These are phyloP conservation scores for Quercus gilva DNA, from an alignment of 306 rosid genomes.

Conservation along the genomic window DNA sequence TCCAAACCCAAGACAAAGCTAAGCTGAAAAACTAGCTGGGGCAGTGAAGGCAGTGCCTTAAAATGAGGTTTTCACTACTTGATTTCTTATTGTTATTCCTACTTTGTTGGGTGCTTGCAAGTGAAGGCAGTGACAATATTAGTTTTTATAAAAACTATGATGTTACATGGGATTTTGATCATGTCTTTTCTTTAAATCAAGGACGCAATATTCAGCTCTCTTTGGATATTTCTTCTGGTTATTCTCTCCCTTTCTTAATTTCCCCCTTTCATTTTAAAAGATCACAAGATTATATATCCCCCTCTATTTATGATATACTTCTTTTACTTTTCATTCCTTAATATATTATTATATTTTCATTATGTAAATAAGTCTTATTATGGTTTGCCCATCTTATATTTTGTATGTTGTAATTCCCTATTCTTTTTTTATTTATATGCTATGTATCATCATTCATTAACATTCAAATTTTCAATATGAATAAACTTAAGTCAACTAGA, in stretches of 20 bases:
- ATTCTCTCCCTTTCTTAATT: not conserved
- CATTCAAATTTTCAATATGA: too few species aligned
- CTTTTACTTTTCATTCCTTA: too few species aligned
- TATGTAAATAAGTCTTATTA: too few species aligned
- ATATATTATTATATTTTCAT: too few species aligned
- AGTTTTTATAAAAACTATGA: constrained; percentile 45
- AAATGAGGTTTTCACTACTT: constrained; percentile 21
- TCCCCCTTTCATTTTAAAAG: not conserved
- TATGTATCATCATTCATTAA: too few species aligned
- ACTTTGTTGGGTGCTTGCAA: constrained; percentile 4
- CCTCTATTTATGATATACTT: too few species aligned
- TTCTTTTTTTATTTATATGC: too few species aligned
- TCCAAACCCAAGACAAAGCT: not conserved
- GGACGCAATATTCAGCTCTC: constrained; percentile 46
- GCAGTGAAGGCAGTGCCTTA: not conserved
- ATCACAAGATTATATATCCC: too few species aligned
- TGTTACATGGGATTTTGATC: constrained; percentile 43
- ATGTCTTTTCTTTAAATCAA: constrained; percentile 26
- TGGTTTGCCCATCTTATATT: too few species aligned
- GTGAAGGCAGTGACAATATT: not conserved
- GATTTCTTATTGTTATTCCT: constrained; percentile 4
- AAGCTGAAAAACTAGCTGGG: not conserved
- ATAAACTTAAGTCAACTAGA: too few species aligned
- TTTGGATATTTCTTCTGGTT: constrained; percentile 51
- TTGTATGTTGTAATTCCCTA: too few species aligned